Conservation (phyloP, 805 yeast species). For the Saccharomycopsis sp. region DNA sequence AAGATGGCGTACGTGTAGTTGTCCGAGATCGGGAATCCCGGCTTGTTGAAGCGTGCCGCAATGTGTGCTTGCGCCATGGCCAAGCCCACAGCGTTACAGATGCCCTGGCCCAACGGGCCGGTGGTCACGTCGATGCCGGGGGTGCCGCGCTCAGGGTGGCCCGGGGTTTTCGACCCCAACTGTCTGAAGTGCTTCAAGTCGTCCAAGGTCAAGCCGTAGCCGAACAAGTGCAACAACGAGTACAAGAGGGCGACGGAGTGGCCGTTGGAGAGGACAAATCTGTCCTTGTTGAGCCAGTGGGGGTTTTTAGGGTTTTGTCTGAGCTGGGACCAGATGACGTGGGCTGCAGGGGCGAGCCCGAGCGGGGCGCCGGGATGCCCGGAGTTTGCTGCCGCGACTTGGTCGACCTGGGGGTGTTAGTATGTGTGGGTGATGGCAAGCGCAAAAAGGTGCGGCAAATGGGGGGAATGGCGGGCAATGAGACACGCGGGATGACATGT, state of each 20-base stretch:
- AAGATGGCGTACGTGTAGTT: constrained; percentile 71
- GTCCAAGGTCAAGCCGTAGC: constrained; percentile 72
- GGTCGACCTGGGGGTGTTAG: constrained; percentile 45
- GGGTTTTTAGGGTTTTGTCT: constrained; percentile 88
- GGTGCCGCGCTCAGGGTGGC: constrained; percentile 91
- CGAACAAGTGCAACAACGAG: constrained; percentile 77
- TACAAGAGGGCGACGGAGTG: constrained; percentile 91
- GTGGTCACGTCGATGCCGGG: constrained; percentile 97
- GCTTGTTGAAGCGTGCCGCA: constrained; percentile 92
- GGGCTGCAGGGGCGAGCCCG: constrained; percentile 96
- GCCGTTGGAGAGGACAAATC: constrained; percentile 93
- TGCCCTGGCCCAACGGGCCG: constrained; percentile 99
- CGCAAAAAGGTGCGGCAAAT: neutral
- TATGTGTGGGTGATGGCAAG: neutral
- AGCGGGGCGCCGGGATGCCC: constrained; percentile 99
- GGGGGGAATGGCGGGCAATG: neutral
- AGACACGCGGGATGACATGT: neutral
- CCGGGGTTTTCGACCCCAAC: constrained; percentile 86
- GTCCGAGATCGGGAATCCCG: constrained; percentile 65
- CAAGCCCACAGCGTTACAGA: constrained; percentile 90
- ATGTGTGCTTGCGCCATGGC: constrained; percentile 91
- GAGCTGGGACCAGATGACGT: constrained; percentile 70
- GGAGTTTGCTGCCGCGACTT: constrained; percentile 80
- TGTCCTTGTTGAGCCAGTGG: constrained; percentile 88
- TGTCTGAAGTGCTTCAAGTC: constrained; percentile 90